A percentile compares a stretch with the other conserved stretches of the same genome.
phyloP scores from a whole-genome alignment of 2,329 filamentous ascomycete species.

The Colletotrichum sp. region DNA sequence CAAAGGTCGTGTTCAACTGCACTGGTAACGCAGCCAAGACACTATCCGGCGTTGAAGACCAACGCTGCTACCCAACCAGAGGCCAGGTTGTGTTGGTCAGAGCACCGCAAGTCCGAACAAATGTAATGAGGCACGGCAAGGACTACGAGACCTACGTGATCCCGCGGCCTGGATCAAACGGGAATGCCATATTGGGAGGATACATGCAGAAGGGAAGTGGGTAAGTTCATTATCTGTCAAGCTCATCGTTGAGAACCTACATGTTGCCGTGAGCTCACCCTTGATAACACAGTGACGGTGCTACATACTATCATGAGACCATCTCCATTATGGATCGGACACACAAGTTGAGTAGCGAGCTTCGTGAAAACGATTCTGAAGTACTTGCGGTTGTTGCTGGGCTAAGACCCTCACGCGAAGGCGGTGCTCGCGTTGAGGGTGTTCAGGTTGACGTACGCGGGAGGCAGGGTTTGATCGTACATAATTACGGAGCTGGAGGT shows the following conservation, averaged over 20 bases:
- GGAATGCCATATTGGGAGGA: constrained; percentile 40
- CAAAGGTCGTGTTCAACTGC: constrained; percentile 39
- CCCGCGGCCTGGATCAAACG: constrained; percentile 39
- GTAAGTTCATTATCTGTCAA: constrained; percentile 23
- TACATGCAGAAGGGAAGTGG: constrained; percentile 41
- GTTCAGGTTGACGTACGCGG: constrained; percentile 33
- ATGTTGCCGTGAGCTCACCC: background rate
- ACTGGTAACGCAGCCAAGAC: constrained; percentile 37
- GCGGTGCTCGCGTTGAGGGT: constrained; percentile 49
- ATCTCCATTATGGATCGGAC: constrained; percentile 41
- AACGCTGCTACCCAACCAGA: constrained; percentile 43
- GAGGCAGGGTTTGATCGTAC: constrained; percentile 32
- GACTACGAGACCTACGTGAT: constrained; percentile 47
- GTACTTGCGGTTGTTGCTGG: constrained; percentile 37
- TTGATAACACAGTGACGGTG: background rate
- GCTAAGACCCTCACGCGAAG: constrained; percentile 40
- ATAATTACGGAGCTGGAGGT: constrained; percentile 51
- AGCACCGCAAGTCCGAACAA: constrained; percentile 36
- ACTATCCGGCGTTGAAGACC: constrained; percentile 39
- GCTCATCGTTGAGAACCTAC: background rate
- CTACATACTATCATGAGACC: constrained; percentile 32
- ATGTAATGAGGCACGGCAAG: constrained; percentile 43
- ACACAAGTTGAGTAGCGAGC: constrained; percentile 24
- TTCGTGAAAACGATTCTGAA: constrained; percentile 28
- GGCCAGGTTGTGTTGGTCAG: constrained; percentile 42